Conservation (phyloP, 2,329 filamentous ascomycete genomes). For the Madurella mycetomatis region DNA sequence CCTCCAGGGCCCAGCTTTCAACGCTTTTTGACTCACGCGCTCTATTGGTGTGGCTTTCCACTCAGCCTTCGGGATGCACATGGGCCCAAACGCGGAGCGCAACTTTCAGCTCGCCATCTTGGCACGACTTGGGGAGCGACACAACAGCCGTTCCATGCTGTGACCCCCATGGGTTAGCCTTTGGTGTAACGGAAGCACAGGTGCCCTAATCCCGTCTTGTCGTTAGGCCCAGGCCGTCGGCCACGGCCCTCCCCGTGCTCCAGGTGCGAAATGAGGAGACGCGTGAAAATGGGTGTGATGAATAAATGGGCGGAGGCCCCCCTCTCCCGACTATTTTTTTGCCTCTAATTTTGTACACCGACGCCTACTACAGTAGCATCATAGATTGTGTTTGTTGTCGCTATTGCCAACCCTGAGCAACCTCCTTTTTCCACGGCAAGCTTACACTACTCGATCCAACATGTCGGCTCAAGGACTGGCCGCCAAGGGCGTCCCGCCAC, state of each 20-base stretch:
- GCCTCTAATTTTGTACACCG: background rate
- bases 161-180: background rate
- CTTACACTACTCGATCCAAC: background rate
- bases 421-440: too few species aligned
- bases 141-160: too few species aligned
- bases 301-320: background rate
- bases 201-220: background rate
- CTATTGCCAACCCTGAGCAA: too few species aligned
- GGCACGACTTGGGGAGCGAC: background rate
- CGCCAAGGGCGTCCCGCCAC: constrained; percentile 34
- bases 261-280: constrained; percentile 1
- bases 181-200: too few species aligned
- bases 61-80: background rate
- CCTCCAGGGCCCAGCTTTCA: too few species aligned
- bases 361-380: background rate
- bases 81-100: background rate
- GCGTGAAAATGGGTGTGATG: background rate
- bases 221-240: background rate
- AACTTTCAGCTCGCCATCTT: background rate
- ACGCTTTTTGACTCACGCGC: too few species aligned
- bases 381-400: too few species aligned
- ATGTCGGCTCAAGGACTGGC: constrained; percentile 31
- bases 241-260: background rate
- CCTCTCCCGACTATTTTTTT: too few species aligned
- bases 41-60: too few species aligned